Conservation (phyloP, 2,329 filamentous ascomycete species). For the Grosmannia clavigera region DNA sequence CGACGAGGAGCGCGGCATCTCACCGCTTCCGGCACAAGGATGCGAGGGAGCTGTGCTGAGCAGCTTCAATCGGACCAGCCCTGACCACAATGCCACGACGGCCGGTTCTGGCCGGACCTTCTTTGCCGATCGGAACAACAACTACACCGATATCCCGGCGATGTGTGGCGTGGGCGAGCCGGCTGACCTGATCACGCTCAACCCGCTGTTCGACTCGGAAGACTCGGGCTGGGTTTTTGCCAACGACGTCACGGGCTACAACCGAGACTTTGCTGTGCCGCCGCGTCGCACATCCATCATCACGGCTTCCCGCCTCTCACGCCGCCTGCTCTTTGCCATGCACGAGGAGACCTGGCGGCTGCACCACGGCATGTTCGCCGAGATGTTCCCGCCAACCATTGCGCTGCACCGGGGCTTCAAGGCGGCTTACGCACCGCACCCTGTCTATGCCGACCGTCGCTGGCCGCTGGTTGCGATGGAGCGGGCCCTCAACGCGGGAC, state of each 20-base stretch:
- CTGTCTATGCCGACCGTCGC: constrained; percentile 63
- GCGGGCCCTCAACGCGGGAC: constrained; percentile 65
- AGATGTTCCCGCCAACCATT: constrained; percentile 64
- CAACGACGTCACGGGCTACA: constrained; percentile 59
- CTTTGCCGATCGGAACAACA: constrained; percentile 10
- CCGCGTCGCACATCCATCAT: constrained; percentile 61
- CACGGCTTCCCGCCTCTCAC: constrained; percentile 55
- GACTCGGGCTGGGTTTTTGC: constrained; percentile 62
- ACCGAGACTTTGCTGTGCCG: constrained; percentile 36
- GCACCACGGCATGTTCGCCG: constrained; percentile 62
- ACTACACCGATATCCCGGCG: constrained; percentile 16
- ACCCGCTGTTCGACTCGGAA: constrained; percentile 62
- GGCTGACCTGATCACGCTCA: constrained; percentile 65
- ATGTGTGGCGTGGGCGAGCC: constrained; percentile 59
- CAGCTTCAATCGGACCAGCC: constrained; percentile 7
- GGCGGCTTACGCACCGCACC: constrained; percentile 69
- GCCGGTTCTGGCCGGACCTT: constrained; percentile 4
- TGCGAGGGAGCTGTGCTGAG: constrained; percentile 36
- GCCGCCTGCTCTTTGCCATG: constrained; percentile 56
- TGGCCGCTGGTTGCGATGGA: constrained; percentile 62
- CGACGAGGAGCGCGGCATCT: constrained; percentile 38
- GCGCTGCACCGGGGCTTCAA: constrained; percentile 68
- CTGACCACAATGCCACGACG: constrained; percentile 1
- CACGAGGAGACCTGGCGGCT: constrained; percentile 58
- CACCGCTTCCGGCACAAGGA: constrained; percentile 36